These are phyloP conservation scores for Paraurostyla sp. DNA, from an alignment of 73 alveolate genomes.

Conservation along the genomic window DNA sequence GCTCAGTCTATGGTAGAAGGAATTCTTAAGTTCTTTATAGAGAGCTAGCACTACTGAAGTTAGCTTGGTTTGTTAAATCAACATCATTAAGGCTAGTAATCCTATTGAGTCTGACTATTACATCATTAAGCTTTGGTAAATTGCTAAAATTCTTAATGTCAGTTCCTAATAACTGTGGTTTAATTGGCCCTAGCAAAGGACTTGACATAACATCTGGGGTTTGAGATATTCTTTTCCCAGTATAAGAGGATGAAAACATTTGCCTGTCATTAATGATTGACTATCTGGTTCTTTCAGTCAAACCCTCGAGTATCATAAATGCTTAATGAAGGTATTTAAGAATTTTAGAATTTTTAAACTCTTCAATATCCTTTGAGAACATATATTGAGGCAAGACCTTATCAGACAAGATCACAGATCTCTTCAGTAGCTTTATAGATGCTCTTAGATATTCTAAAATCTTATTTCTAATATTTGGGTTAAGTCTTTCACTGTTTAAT, in stretches of 20 bases:
- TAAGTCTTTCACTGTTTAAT: neutral
- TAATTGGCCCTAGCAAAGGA: conserved; percentile 10
- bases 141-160: no score
- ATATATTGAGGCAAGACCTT: conserved; percentile 39
- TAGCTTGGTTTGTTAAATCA: no score
- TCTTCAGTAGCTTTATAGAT: conserved; percentile 3
- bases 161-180: no score
- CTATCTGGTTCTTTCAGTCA: conserved; percentile 38
- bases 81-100: no score
- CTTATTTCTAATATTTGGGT: conserved; percentile 16
- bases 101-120: no score
- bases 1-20: no score
- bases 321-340: conserved; percentile 21
- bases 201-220: conserved; percentile 27
- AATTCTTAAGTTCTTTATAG: no score
- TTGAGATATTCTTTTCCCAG: conserved; percentile 10
- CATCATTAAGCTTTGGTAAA: no score
- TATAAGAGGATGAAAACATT: neutral
- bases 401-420: neutral
- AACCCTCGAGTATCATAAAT: conserved; percentile 14
- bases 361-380: conserved; percentile 35
- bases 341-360: conserved; percentile 32
- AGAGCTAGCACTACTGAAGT: no score
- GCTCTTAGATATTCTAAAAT: neutral
- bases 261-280: neutral